Percentiles rank a stretch among this genome's conserved stretches.
Evolutionary conservation across 306 rosid species (phyloP).

Genomic region (Acmispon strigosus): DNA sequence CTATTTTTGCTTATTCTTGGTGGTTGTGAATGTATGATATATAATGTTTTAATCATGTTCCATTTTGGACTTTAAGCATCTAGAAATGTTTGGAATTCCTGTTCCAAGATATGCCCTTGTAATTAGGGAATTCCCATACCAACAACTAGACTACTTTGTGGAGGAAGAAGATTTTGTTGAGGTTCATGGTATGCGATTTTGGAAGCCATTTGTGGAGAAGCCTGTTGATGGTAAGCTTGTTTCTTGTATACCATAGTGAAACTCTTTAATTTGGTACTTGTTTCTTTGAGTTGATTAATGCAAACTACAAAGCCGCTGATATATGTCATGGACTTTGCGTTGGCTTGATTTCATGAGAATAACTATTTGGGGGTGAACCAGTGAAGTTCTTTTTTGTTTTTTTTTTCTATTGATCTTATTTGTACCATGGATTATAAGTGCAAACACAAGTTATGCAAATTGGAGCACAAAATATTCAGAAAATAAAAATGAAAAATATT

Average conservation of each 20-base stretch:
- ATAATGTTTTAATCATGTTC: conserved; percentile 21
- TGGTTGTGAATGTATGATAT: conserved; percentile 8
- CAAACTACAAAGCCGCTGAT: not conserved
- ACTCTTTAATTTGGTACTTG: conserved; percentile 14
- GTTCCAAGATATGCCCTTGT: conserved; percentile 97
- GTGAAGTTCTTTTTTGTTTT: not conserved
- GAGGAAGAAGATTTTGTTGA: conserved; percentile 99
- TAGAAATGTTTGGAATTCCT: conserved; percentile 73
- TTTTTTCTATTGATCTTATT: not conserved
- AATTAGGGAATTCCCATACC: conserved; percentile 68
- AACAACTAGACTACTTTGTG: conserved; percentile 72
- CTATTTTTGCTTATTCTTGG: not conserved
- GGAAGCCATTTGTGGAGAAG: conserved; percentile 99
- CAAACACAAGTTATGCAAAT: not conserved
- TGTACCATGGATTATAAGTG: not conserved
- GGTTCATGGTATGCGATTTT: conserved; percentile 77
- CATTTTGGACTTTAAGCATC: conserved; percentile 56
- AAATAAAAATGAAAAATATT: not conserved
- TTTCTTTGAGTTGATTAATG: not conserved
- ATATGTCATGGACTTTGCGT: not conserved
- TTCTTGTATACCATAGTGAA: conserved; percentile 7
- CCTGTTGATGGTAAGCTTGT: conserved; percentile 82
- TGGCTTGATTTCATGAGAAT: conserved; percentile 4
- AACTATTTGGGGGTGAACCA: not conserved
- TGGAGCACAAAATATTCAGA: not conserved